Evolutionary conservation across 1,139 yeast genomes (phyloP).

Genomic region (Hemisphaericaspora lyxosophila): DNA sequence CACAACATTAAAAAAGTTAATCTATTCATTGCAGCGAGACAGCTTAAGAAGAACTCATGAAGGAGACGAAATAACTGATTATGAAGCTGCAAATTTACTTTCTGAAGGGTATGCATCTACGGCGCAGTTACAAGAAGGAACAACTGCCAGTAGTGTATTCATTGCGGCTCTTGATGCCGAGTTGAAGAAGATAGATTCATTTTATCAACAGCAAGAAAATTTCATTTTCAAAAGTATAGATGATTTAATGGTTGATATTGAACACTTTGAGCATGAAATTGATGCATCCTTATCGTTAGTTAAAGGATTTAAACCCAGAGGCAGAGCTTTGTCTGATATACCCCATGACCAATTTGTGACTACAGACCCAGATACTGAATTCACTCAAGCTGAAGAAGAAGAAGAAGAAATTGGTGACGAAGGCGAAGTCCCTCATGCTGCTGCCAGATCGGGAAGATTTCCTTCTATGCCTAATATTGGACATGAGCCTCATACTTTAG

Average conservation of each 20-base stretch:
- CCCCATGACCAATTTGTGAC: constrained; percentile 21
- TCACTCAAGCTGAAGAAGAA: constrained; percentile 26
- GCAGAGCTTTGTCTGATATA: constrained; percentile 18
- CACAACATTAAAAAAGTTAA: constrained; percentile 60
- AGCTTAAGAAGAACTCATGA: constrained; percentile 33
- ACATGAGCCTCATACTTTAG: constrained; percentile 12
- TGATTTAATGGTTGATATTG: constrained; percentile 52
- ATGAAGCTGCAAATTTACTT: constrained; percentile 28
- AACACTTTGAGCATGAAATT: constrained; percentile 41
- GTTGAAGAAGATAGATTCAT: constrained; percentile 57
- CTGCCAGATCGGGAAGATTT: too few relatives aligned
- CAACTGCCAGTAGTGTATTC: constrained; percentile 38
- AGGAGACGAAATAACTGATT: constrained; percentile 30
- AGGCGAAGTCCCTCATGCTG: constrained; percentile 11
- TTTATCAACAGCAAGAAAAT: constrained; percentile 54
- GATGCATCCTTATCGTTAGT: constrained; percentile 13
- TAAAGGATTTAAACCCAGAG: constrained; percentile 12
- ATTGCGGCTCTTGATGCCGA: constrained; percentile 58
- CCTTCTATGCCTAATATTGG: constrained; percentile 13
- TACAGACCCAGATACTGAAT: constrained; percentile 37
- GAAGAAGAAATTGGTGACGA: constrained; percentile 25
- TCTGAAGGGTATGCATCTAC: constrained; percentile 24
- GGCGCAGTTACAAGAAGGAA: constrained; percentile 18
- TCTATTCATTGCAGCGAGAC: constrained; percentile 64
- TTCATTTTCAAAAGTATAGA: constrained; percentile 49